A percentile compares a stretch with the other conserved stretches of the same genome.
Evolutionary conservation across 148 eudicot genomes (phyloP).

Genomic region (Chenopodium berlandieri): DNA sequence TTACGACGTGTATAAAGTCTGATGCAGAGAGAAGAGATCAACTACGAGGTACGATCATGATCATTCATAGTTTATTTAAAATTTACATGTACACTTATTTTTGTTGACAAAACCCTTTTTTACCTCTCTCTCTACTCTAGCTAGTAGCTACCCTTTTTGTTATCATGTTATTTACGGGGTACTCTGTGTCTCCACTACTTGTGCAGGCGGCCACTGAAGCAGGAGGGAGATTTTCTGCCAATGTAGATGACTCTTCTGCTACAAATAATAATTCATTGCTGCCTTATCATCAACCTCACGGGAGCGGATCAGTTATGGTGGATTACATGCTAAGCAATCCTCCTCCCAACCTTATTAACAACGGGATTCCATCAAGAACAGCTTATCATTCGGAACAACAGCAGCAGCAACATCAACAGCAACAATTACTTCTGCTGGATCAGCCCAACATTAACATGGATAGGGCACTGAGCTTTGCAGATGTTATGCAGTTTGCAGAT

Average conservation of each 20-base stretch:
- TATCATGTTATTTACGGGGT: constrained; percentile 23
- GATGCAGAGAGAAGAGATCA: constrained; percentile 57
- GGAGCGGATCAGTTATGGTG: constrained; percentile 36
- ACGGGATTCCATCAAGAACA: constrained; percentile 16
- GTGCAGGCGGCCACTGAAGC: constrained; percentile 39
- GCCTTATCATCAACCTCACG: constrained; percentile 31
- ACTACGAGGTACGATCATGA: constrained; percentile 41
- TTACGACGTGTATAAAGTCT: constrained; percentile 20
- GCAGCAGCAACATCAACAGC: constrained; percentile 11
- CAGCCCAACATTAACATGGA: constrained; percentile 23
- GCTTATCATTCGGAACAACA: constrained; percentile 25
- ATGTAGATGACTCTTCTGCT: constrained; percentile 23
- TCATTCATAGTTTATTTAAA: not conserved
- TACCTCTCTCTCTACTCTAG: not conserved
- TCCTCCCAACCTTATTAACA: not conserved
- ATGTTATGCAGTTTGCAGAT: constrained; percentile 88
- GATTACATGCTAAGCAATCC: constrained; percentile 46
- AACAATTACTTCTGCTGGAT: not conserved
- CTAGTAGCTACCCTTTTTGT: not conserved
- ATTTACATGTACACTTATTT: not conserved
- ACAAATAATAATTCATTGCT: constrained; percentile 18
- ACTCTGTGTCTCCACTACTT: constrained; percentile 22
- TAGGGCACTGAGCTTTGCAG: constrained; percentile 59
- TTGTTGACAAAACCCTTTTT: not conserved
- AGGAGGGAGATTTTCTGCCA: constrained; percentile 22